Base-by-base conservation (phyloP, 805 yeast genomes). In the Citeromyces matritensis region DNA sequence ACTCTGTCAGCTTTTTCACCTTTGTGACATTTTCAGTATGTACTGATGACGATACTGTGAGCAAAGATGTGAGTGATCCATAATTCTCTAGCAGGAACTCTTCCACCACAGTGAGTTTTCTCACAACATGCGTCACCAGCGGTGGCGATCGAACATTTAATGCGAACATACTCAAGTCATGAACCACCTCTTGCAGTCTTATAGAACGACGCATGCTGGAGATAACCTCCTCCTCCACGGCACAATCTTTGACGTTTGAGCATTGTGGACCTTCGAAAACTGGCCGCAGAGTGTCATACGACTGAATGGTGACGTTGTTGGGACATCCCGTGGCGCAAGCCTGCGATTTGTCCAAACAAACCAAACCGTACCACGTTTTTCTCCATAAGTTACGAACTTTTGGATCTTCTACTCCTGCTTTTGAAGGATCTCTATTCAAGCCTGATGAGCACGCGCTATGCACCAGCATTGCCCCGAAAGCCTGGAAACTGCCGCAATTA, bases 331-430 rank as follows among this genome's bases (percentile, higher is more conserved):
- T 35, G 5, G 59, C 51, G 31, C 63, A 48, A 17, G 60, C 53
- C 38, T 62, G 67, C 28, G 55, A 50, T 5, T 54, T 55, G 43
- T 64, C 70, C 17, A 59, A 43, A 5, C 58, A 49, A 4, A 52
- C 47, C 21, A 70, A 45, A 13, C 58, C 61, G 45, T 50, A 60
- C 81, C 81, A 73, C 1, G 70, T 55, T 40, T 73, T 73, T 37
- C 81, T 54, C 63, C 75, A 59, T 6, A 72, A 47, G 38, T 70
- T 69, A 33, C 60, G 51, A 33, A 55, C 50, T 30, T 47, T 47
- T 27, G 54, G 60, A 17, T 55, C 49, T 7, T 39, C 33, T 42
- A 35, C 48, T 25, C 26, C 15, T 26, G 42, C 52, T 5, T 39
- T 35, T 5, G 51, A 50, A 0, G 73, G 67, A 31, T 68, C 76